A percentile compares a stretch with the other conserved stretches of the same genome.
These are phyloP conservation scores for Fusarium nygamai DNA, from an alignment of 2,329 filamentous ascomycete species.

Conservation along the genomic window DNA sequence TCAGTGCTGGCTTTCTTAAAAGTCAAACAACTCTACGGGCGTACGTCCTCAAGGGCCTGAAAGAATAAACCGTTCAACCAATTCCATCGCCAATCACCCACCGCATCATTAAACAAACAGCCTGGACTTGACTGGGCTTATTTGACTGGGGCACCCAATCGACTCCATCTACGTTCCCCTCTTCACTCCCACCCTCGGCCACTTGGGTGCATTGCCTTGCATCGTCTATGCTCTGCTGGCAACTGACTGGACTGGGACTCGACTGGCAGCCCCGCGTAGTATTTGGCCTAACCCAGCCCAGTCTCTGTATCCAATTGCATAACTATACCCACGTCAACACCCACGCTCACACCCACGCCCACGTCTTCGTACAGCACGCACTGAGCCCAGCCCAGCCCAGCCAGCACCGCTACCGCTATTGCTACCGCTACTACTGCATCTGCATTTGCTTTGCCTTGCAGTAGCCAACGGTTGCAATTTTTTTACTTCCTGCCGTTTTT, in stretches of 20 bases:
- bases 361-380: slow-evolving; percentile 15
- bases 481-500: slow-evolving; percentile 39
- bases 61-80: slow-evolving; percentile 4
- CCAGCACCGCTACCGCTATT: slow-evolving; percentile 33
- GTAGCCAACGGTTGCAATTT: slow-evolving; percentile 38
- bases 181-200: slow-evolving; percentile 35
- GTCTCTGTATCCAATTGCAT: slow-evolving; percentile 21
- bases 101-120: slow-evolving; percentile 16
- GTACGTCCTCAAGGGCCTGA: not conserved
- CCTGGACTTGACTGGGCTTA: slow-evolving; percentile 7
- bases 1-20: slow-evolving; percentile 12
- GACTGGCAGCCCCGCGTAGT: slow-evolving; percentile 46
- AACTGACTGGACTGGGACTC: not conserved
- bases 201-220: slow-evolving; percentile 47
- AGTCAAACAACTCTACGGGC: not conserved
- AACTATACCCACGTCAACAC: slow-evolving; percentile 27
- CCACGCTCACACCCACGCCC: slow-evolving; percentile 21
- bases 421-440: slow-evolving; percentile 9
- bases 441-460: slow-evolving; percentile 29
- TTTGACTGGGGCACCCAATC: slow-evolving; percentile 31
- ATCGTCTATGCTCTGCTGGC: slow-evolving; percentile 24
- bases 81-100: slow-evolving; percentile 14
- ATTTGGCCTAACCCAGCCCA: slow-evolving; percentile 27
- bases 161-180: slow-evolving; percentile 32
- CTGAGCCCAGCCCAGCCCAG: slow-evolving; percentile 36